These are phyloP conservation scores for Camellia oleifera DNA, from an alignment of 179 eudicot species.

Conservation along the genomic window DNA sequence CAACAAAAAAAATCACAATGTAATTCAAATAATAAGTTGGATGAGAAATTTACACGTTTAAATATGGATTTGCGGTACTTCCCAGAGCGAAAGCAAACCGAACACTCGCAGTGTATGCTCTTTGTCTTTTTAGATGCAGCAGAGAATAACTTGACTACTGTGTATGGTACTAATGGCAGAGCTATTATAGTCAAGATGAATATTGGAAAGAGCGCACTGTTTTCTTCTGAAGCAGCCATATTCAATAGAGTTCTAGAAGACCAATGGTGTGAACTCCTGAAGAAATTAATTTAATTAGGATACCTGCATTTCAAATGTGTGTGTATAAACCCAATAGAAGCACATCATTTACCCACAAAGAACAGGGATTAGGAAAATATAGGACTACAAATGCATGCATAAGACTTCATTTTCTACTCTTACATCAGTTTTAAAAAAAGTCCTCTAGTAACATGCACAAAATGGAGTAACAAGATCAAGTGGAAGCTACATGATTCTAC, in stretches of 20 bases:
- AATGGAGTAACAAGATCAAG: neutral
- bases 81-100: slow-evolving; percentile 72
- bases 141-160: slow-evolving; percentile 62
- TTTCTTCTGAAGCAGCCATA: slow-evolving; percentile 88
- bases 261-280: neutral
- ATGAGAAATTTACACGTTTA: slow-evolving; percentile 43
- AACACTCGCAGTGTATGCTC: slow-evolving; percentile 67
- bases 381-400: slow-evolving; percentile 2
- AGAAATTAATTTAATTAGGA: slow-evolving; percentile 1
- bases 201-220: slow-evolving; percentile 76
- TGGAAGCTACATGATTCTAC: neutral
- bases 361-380: neutral
- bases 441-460: neutral
- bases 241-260: slow-evolving; percentile 4
- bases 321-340: neutral
- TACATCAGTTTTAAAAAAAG: no score
- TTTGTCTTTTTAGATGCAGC: slow-evolving; percentile 62
- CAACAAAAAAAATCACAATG: neutral
- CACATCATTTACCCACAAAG: neutral
- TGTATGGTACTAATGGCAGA: slow-evolving; percentile 82
- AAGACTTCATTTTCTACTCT: slow-evolving; percentile 1
- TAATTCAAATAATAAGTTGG: neutral
- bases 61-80: slow-evolving; percentile 77
- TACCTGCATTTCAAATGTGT: neutral
- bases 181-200: slow-evolving; percentile 86